phyloP scores from a whole-genome alignment of 2,329 filamentous ascomycete genomes.

The Dactylellina haptotyla region DNA sequence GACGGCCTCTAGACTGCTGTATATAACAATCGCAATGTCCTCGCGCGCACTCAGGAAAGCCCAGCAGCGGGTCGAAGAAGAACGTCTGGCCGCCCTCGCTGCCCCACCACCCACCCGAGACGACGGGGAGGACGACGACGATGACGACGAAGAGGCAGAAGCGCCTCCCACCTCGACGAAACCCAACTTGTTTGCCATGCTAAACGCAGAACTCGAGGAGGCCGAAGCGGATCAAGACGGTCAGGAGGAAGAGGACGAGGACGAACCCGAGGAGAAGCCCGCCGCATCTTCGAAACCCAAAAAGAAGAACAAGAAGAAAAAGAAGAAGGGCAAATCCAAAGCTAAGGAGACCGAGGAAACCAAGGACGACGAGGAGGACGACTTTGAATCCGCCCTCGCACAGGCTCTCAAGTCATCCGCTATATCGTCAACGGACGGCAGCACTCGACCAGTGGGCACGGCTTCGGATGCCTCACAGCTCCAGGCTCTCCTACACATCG shows the following conservation, averaged over 20 bases:
- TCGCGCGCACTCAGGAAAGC: constrained; percentile 73
- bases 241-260: constrained; percentile 61
- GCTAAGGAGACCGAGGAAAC: constrained; percentile 56
- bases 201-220: constrained; percentile 64
- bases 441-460: constrained; percentile 47
- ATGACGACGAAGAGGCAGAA: constrained; percentile 56
- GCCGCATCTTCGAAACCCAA: constrained; percentile 70
- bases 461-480: constrained; percentile 59
- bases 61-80: constrained; percentile 70
- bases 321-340: constrained; percentile 63
- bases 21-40: constrained; percentile 66
- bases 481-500: constrained; percentile 70
- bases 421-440: constrained; percentile 54
- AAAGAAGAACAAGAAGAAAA: constrained; percentile 70
- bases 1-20: not conserved
- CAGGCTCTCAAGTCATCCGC: constrained; percentile 68
- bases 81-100: constrained; percentile 64
- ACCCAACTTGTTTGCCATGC: constrained; percentile 67
- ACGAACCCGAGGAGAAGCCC: constrained; percentile 60
- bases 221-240: too few relatives aligned
- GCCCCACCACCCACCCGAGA: constrained; percentile 19
- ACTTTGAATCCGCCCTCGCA: constrained; percentile 72
- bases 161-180: constrained; percentile 60
- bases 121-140: constrained; percentile 55
- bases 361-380: constrained; percentile 65